Base-by-base conservation (phyloP, 768 basidiomycete genomes). In the Kwoniella shandongensis region DNA sequence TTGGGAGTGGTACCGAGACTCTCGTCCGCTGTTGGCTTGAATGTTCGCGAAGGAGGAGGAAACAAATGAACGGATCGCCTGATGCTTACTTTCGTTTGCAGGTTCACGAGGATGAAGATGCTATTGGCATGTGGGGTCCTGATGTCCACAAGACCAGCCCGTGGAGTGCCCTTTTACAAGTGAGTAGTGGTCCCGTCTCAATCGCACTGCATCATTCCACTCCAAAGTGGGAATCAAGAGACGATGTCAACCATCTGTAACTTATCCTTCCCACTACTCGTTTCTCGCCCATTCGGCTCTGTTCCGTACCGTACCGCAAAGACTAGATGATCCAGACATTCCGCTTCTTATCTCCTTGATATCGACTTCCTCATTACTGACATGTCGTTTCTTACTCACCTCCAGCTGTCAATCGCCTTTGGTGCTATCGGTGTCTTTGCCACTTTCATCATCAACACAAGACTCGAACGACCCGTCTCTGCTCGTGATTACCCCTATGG, bases 31-130 rank as follows among this genome's bases (percentile, higher is more conserved):
- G 18, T 29, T n/a, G n/a, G n/a, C n/a, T n/a, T n/a, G n/a, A 38
- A 38, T n/a, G 36, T 10, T 38, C 36, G 11, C 10, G 36, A 38
- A 38, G 36, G 11, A 10, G n/a, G 36, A 38, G n/a, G 36, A 10
- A 38, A n/a, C n/a, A n/a, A n/a, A n/a, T n/a, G n/a, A n/a, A n/a
- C n/a, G n/a, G n/a, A n/a, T n/a, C n/a, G n/a, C n/a, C n/a, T n/a
- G n/a, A n/a, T n/a, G n/a, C n/a, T n/a, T n/a, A n/a, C n/a, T n/a
- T n/a, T n/a, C n/a, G n/a, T n/a, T n/a, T n/a, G 20, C 57, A 79
- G 79, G 50, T 79, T 12, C 78, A 78, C 57, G 78, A 78, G 68
- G 73, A 75, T 45, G 78, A 79, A 55, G 79, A 79, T 61, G 63
- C 72, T 6, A 71, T 78, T 25, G 70, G 72, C 7, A 78, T 79